Evolutionary conservation across 257 asterid genomes (phyloP), one percentile per base, ranked within the genome.

Genomic region (Lycium barbarum): DNA sequence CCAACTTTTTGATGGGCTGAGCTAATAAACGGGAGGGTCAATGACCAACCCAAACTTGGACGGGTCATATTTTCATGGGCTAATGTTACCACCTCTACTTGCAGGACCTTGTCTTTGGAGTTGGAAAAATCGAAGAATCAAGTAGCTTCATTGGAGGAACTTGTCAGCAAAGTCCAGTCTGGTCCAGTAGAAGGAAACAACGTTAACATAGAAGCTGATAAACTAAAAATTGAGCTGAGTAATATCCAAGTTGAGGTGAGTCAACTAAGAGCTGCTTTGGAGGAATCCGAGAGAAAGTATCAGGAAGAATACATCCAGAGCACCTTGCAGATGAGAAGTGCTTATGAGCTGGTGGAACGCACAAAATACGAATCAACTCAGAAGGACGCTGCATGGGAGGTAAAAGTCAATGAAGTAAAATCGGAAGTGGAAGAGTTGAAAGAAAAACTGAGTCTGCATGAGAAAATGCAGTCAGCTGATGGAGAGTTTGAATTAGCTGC

Each of bases 261-360:
- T 71, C 88, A 84, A 79, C 79, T 95, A 43, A 91, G 90, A 85
- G 92, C 86, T 51, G 94, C 92, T 5, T 90, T 96, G 9, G 97
- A 92, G 88, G 91, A 87, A 67, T 94, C 97, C 58, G 98, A 95
- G 59, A 93, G 84, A 80, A 89, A 91, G 91, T 91, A 91, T 84
- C 92, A 85, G 40, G 95, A 93, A 59, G 93, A 93, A 85, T 88
- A 91, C 86, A 84, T 91, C 3, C 89, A 90, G 82, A 93, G 94
- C 87, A 91, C 93, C 7, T 81, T 91, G 92, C 91, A 92, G 89
- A 90, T 95, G 18, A 88, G 92, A 82, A 89, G 89, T 22, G 96
- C 98, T 12, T 89, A 87, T 62, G 98, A 93, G 71, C 85, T 91
- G 36, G 91, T 90, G 86, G 97, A 95, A 84, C 93, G 47, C 70